Evolutionary conservation across 1,284 basidiomycete species (phyloP).

Genomic region (Tilletia indica): DNA sequence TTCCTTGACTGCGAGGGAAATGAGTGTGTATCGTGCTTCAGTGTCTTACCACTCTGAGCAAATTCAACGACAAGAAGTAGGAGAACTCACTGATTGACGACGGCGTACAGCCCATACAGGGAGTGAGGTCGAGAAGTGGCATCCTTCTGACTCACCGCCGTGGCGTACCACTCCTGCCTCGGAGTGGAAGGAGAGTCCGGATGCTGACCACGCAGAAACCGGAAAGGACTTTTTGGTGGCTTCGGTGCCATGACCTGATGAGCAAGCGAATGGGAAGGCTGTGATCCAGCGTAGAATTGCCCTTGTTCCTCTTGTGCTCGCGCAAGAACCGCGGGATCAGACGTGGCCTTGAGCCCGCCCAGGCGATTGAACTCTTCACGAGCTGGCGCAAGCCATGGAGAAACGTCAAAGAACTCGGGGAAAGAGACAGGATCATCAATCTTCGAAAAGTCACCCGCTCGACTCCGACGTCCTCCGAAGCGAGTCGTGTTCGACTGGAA

Average conservation of each 20-base stretch:
- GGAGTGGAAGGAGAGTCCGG: constrained; percentile 1
- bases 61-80: too few relatives aligned
- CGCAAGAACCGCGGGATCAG: constrained; percentile 37
- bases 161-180: background rate
- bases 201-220: background rate
- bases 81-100: constrained; percentile 70
- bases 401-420: constrained; percentile 78
- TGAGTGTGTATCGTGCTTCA: background rate
- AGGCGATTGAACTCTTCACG: constrained; percentile 65
- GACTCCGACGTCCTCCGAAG: constrained; percentile 43
- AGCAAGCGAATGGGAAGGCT: too few relatives aligned
- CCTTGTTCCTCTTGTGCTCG: constrained; percentile 19
- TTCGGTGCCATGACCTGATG: background rate
- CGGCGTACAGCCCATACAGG: constrained; percentile 61
- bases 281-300: too few relatives aligned
- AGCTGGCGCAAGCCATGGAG: constrained; percentile 79
- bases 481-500: constrained; percentile 73
- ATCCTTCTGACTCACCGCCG: background rate
- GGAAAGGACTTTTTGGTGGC: background rate
- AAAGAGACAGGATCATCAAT: constrained; percentile 81
- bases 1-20: constrained; percentile 28
- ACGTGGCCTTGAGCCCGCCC: constrained; percentile 57
- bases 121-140: background rate
- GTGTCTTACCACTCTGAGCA: background rate
- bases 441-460: constrained; percentile 68